These are phyloP conservation scores for Aleurites moluccanus DNA, from an alignment of 441 rosid species.

Conservation along the genomic window DNA sequence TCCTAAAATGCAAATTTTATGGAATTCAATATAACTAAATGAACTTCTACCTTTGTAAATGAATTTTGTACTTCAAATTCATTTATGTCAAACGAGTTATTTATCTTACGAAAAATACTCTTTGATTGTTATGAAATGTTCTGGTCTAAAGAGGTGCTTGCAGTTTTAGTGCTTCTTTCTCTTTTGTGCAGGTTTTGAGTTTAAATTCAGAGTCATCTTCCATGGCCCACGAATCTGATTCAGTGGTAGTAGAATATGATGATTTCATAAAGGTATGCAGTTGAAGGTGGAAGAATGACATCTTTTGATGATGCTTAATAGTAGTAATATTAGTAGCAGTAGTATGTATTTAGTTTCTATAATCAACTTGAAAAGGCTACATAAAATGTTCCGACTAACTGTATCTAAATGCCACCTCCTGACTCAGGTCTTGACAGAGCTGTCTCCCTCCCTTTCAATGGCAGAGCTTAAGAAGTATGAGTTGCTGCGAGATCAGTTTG, in stretches of 20 bases:
- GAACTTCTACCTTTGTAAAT: no score
- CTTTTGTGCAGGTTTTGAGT: constrained; percentile 49
- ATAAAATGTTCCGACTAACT: not conserved
- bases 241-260: constrained; percentile 60
- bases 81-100: no score
- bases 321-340: no score
- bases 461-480: constrained; percentile 91
- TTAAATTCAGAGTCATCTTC: constrained; percentile 46
- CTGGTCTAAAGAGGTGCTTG: constrained; percentile 1
- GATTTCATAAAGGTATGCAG: constrained; percentile 77
- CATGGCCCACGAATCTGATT: constrained; percentile 45
- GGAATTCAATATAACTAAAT: no score
- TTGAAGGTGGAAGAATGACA: not conserved
- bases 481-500: constrained; percentile 65
- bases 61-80: no score
- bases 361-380: not conserved
- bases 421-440: constrained; percentile 70
- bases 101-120: no score
- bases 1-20: no score
- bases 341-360: not conserved
- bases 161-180: constrained; percentile 9
- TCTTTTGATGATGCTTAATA: not conserved
- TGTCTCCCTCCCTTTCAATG: constrained; percentile 86
- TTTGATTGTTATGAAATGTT: no score
- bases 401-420: constrained; percentile 11